A percentile compares a stretch with the other conserved stretches of the same genome.
Conservation (phyloP, 169 alveolate species). For the Plasmodium gallinaceum region DNA sequence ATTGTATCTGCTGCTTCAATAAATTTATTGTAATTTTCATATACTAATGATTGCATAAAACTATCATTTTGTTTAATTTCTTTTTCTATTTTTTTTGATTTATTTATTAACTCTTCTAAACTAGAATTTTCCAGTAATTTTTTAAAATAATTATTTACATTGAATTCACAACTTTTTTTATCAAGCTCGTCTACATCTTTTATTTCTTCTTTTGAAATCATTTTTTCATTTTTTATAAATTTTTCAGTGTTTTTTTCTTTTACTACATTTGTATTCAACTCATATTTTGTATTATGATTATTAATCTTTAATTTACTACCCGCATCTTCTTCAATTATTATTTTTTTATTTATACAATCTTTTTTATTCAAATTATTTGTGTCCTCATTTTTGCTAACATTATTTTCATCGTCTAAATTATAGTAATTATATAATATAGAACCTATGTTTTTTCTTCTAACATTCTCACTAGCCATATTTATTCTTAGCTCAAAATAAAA, state of each 20-base stretch:
- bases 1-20: conserved; percentile 91
- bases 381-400: neutral
- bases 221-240: neutral
- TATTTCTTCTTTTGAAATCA: neutral
- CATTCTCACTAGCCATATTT: neutral
- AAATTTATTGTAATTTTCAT: conserved; percentile 91
- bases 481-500: neutral
- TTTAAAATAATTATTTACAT: conserved; percentile 63
- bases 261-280: neutral
- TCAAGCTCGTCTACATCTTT: conserved; percentile 31
- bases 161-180: conserved; percentile 54
- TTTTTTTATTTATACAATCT: neutral
- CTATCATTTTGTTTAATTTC: conserved; percentile 82
- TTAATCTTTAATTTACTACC: neutral
- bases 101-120: conserved; percentile 65
- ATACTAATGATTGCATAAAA: conserved; percentile 90
- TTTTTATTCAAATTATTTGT: neutral
- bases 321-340: neutral
- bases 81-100: conserved; percentile 43
- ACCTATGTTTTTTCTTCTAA: conserved; percentile 54
- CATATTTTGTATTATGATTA: neutral
- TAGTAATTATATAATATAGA: conserved; percentile 36
- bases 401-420: conserved; percentile 9
- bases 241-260: neutral
- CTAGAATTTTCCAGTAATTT: conserved; percentile 52